phyloP scores from a whole-genome alignment of 192 early-diverging fungal species.

The Coemansia sp. region DNA sequence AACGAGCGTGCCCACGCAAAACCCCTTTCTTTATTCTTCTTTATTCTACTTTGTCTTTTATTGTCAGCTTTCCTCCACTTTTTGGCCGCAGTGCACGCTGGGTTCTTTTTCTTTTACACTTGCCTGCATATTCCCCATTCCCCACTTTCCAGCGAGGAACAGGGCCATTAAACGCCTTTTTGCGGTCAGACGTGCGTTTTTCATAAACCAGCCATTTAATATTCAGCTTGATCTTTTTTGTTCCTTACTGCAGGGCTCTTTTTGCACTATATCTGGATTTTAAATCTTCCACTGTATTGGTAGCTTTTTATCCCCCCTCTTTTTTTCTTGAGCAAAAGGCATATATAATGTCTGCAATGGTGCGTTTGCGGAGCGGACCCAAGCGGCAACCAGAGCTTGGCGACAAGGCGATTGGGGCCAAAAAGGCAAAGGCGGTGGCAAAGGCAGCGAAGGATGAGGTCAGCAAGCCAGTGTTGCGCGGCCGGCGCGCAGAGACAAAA shows the following conservation, averaged over 20 bases:
- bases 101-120: neutral
- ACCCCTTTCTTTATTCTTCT: slow-evolving; percentile 11
- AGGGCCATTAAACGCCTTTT: neutral
- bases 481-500: slow-evolving; percentile 5
- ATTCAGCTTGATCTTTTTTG: neutral
- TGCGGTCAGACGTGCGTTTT: slow-evolving; percentile 13
- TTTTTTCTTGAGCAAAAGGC: neutral
- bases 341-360: slow-evolving; percentile 40
- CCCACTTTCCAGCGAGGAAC: neutral
- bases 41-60: slow-evolving; percentile 5
- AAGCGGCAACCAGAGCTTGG: slow-evolving; percentile 16
- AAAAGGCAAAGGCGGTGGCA: slow-evolving; percentile 4
- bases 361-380: slow-evolving; percentile 39
- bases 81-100: neutral
- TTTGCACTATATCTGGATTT: neutral
- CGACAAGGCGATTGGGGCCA: slow-evolving; percentile 9
- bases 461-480: slow-evolving; percentile 2
- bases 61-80: neutral
- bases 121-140: neutral
- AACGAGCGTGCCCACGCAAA: neutral
- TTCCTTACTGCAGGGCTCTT: neutral
- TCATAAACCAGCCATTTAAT: neutral
- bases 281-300: neutral
- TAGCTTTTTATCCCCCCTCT: slow-evolving; percentile 7
- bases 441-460: neutral